Conservation (phyloP, 495 filamentous ascomycete genomes). For the Hypoxylon fragiforme region DNA sequence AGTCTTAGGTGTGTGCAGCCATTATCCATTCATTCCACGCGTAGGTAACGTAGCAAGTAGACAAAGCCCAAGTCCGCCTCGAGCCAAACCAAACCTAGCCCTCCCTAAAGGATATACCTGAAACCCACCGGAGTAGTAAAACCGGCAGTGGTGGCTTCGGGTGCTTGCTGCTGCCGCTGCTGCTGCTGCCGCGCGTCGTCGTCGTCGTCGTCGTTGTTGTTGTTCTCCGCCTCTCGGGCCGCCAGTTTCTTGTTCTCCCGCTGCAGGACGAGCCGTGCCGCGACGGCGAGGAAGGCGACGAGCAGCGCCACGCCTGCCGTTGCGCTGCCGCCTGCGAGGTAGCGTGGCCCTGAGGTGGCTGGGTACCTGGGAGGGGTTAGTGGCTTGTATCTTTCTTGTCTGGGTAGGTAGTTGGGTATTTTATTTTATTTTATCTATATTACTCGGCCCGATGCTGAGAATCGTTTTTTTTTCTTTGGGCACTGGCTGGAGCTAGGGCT, state of each 20-base stretch:
- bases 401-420: no score
- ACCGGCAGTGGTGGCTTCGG: no score
- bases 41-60: background rate
- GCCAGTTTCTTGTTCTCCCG: conserved; percentile 56
- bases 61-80: no score
- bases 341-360: conserved; percentile 52
- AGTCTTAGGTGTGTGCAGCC: no score
- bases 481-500: no score
- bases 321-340: conserved; percentile 48
- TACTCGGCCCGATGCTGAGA: no score
- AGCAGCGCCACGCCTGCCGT: conserved; percentile 53
- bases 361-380: conserved; percentile 44
- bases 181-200: no score
- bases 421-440: no score
- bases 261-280: conserved; percentile 48
- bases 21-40: background rate
- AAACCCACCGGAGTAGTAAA: conserved; percentile 31
- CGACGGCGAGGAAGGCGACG: conserved; percentile 46
- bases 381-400: no score
- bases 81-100: background rate
- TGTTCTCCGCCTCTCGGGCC: conserved; percentile 41
- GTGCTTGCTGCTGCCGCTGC: no score
- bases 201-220: no score
- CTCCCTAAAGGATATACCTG: conserved; percentile 34
- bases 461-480: no score